Evolutionary conservation across 148 eudicot species (phyloP).

Genomic region (Chenopodium formosanum): DNA sequence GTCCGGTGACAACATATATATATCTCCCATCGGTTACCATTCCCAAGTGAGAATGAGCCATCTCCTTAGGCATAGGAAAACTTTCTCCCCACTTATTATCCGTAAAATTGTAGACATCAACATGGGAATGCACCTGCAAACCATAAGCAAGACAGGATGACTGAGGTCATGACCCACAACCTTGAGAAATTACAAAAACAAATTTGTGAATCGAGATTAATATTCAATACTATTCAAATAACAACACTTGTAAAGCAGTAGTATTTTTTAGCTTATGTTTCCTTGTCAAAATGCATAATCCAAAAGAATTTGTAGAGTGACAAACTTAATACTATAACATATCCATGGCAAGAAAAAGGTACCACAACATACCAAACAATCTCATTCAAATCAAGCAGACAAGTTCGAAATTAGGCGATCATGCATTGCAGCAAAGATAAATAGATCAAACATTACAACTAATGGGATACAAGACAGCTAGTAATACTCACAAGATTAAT

Average conservation of each 20-base stretch:
- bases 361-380: not conserved
- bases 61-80: slow-evolving; percentile 98
- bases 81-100: slow-evolving; percentile 89
- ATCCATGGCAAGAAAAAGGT: not conserved
- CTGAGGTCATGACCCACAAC: not conserved
- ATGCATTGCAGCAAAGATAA: not conserved
- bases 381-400: not conserved
- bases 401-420: not conserved
- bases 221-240: not conserved
- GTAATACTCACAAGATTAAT: slow-evolving; percentile 68
- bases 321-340: not conserved
- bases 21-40: slow-evolving; percentile 98
- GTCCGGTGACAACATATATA: slow-evolving; percentile 89
- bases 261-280: not conserved
- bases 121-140: slow-evolving; percentile 96
- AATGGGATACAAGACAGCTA: not conserved
- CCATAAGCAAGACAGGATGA: slow-evolving; percentile 15
- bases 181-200: not conserved
- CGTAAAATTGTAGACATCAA: slow-evolving; percentile 86
- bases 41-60: slow-evolving; percentile 99
- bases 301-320: not conserved
- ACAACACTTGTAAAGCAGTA: not conserved
- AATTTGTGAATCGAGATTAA: not conserved
- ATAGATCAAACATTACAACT: not conserved
- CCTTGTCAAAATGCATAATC: not conserved